Percentiles rank a stretch among this genome's conserved stretches.
These are phyloP conservation scores for Monilinia aucupariae DNA, from an alignment of 2,329 filamentous ascomycete genomes.

Conservation along the genomic window DNA sequence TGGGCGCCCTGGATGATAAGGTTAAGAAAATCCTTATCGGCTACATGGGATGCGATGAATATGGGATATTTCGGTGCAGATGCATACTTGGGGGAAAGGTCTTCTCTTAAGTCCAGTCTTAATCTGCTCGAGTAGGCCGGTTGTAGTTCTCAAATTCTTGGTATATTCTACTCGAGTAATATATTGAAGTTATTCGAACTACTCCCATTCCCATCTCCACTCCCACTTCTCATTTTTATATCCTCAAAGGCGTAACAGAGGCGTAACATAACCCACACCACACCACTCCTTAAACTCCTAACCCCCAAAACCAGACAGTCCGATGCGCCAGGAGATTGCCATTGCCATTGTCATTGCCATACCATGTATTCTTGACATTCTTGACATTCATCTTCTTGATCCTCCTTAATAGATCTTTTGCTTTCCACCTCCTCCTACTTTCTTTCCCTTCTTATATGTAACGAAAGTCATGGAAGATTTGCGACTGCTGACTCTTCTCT, in stretches of 20 bases:
- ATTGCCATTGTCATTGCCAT: background rate
- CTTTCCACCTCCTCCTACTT: conserved; percentile 35
- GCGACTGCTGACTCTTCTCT: conserved; percentile 43
- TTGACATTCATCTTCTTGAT: background rate
- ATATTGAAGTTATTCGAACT: background rate
- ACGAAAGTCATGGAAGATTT: conserved; percentile 57
- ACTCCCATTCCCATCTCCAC: background rate
- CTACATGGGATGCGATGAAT: background rate
- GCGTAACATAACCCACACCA: background rate
- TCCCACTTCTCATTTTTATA: background rate
- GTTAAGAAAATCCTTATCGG: conserved; percentile 20
- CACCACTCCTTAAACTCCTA: conserved; percentile 15
- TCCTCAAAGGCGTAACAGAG: background rate
- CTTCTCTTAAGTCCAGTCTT: background rate
- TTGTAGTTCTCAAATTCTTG: background rate
- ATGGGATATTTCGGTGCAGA: background rate
- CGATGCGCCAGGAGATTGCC: conserved; percentile 8
- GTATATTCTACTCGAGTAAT: background rate
- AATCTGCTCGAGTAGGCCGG: too few relatives aligned
- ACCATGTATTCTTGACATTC: background rate
- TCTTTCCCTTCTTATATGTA: conserved; percentile 50
- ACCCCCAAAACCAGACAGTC: conserved; percentile 5
- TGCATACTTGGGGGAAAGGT: conserved; percentile 3
- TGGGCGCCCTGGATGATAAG: conserved; percentile 1
- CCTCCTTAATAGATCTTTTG: conserved; percentile 19